These are phyloP conservation scores for Casuarina equisetifolia DNA, from an alignment of 306 rosid genomes.

Conservation along the genomic window DNA sequence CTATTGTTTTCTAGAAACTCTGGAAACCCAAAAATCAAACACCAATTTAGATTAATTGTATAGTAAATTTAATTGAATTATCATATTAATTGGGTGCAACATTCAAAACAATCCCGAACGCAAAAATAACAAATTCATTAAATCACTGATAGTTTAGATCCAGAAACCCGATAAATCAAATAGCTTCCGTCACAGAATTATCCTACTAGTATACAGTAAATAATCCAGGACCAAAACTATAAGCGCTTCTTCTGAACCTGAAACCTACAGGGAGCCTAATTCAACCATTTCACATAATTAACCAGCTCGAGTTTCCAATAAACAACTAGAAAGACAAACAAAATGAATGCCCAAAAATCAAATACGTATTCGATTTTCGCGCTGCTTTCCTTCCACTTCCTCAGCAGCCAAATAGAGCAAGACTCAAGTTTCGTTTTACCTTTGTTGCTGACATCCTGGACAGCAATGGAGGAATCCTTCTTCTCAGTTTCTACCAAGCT, in stretches of 20 bases:
- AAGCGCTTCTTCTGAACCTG: neutral
- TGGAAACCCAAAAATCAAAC: neutral
- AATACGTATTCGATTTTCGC: neutral
- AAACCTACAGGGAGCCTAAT: neutral
- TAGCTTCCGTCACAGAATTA: neutral
- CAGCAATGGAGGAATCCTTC: constrained; percentile 17
- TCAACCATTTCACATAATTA: neutral
- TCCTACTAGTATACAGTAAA: neutral
- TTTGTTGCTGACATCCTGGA: constrained; percentile 54
- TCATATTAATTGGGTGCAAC: neutral
- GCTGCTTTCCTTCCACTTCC: neutral
- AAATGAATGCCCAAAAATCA: neutral
- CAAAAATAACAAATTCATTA: neutral
- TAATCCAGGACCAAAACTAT: neutral
- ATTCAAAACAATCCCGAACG: neutral
- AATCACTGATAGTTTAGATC: neutral
- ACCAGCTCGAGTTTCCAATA: neutral
- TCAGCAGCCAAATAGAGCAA: constrained; percentile 7
- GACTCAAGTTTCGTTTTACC: constrained; percentile 29
- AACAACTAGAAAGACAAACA: neutral
- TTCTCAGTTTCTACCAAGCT: constrained; percentile 5
- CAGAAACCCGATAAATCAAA: constrained; percentile 2
- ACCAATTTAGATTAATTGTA: neutral
- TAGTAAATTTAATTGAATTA: neutral
- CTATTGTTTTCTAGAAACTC: neutral